Base-by-base conservation (phyloP, 768 basidiomycete genomes). In the Tulasnella sp. region DNA sequence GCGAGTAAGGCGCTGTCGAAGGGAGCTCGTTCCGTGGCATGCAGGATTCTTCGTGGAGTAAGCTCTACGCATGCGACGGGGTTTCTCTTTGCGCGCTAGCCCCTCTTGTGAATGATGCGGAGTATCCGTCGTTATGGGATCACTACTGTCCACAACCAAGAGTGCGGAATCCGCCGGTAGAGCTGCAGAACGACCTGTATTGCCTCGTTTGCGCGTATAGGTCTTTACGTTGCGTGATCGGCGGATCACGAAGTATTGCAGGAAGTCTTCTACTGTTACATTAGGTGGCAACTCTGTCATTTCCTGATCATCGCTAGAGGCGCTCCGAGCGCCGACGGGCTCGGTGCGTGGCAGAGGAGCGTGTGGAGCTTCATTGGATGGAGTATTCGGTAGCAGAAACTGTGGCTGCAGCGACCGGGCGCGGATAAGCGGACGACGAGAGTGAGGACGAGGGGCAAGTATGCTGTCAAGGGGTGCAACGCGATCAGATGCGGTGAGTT, bases 361-460 rank as follows among this genome's bases (percentile, higher is more conserved):
- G 16, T 26, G 32, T 35, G 61, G 61, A 35, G 15, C 61, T 67
- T 0, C 29, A 35, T 67, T 35, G n/a, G 61, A 32, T 23, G 61
- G 61, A 35, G 61, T 67, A 29, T 67, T 67, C 61, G 61, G 61
- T 13, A 67, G 61, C 32, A 67, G 32, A 15, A 67, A 67, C 15
- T 26, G 61, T 67, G 61, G 61, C 61, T 67, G 61, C 10, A 67
- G 29, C 29, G 61, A 67, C 32, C 61, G 32, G 32, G 61, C 61
- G 61, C 61, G 61, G 61, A 67, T 67, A 67, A 67, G 61, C 61
- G 61, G 61, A 67, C 61, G 61, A 26, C 51, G 51, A 51, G n/a
- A 51, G 51, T 51, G 23, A 51, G 51, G 51, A 51, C 7, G 51
- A 10, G 11, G 23, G 20, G 51, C 51, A 23, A 51, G 51, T 23